These are phyloP conservation scores for Cladophialophora bantiana DNA, from an alignment of 2,329 filamentous ascomycete species.

Conservation along the genomic window DNA sequence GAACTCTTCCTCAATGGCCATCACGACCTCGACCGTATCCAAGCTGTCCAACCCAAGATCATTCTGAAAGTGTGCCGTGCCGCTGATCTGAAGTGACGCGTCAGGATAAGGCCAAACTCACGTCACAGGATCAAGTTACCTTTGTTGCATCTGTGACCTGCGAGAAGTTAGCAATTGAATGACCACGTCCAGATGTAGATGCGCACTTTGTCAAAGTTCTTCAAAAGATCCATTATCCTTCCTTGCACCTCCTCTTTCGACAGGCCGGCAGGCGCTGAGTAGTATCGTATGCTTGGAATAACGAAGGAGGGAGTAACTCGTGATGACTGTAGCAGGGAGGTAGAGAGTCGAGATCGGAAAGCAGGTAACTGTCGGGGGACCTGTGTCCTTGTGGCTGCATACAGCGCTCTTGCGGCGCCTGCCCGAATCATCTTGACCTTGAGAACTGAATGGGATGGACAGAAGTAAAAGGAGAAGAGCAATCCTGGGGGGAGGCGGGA, in stretches of 20 bases:
- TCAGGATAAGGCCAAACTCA: slow-evolving; percentile 36
- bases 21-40: slow-evolving; percentile 98
- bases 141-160: slow-evolving; percentile 61
- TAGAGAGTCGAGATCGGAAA: slow-evolving; percentile 65
- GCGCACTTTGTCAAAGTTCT: slow-evolving; percentile 95
- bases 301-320: slow-evolving; percentile 68
- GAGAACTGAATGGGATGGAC: slow-evolving; percentile 16
- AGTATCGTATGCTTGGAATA: slow-evolving; percentile 78
- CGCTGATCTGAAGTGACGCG: slow-evolving; percentile 71
- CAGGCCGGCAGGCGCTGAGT: slow-evolving; percentile 81
- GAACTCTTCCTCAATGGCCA: slow-evolving; percentile 98
- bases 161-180: slow-evolving; percentile 36
- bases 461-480: slow-evolving; percentile 7
- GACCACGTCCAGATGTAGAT: slow-evolving; percentile 11
- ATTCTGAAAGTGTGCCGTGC: slow-evolving; percentile 89
- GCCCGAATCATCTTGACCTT: slow-evolving; percentile 81
- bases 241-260: slow-evolving; percentile 86
- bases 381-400: slow-evolving; percentile 58
- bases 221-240: slow-evolving; percentile 88
- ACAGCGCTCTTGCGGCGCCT: slow-evolving; percentile 79
- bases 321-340: slow-evolving; percentile 67
- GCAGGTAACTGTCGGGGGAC: slow-evolving; percentile 60
- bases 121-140: slow-evolving; percentile 49
- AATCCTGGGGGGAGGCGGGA: slow-evolving; percentile 8
- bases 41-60: slow-evolving; percentile 96